Percentiles rank a stretch among this genome's conserved stretches.
Evolutionary conservation across 768 basidiomycete genomes (phyloP).

Genomic region (Podaxis mareebaensis): DNA sequence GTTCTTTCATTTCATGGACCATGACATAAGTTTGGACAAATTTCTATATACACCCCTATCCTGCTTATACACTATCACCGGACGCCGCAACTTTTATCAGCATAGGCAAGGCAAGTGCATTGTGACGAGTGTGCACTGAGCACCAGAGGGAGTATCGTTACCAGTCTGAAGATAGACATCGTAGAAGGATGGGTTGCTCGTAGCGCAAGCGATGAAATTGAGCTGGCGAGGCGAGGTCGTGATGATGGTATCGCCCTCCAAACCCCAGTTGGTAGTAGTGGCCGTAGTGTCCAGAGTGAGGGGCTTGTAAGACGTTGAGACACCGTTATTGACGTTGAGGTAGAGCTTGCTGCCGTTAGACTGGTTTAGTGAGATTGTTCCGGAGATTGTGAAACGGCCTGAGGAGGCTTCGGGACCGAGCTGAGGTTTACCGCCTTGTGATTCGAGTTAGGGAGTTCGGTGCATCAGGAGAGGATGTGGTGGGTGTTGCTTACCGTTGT

Average conservation of each 20-base stretch:
- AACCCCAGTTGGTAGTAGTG: conserved; percentile 53
- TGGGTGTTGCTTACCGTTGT: conserved; percentile 33
- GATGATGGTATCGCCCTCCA: conserved; percentile 63
- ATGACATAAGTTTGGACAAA: too few species aligned
- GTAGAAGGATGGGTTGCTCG: conserved; percentile 40
- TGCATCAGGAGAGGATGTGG: background rate
- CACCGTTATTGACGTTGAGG: conserved; percentile 47
- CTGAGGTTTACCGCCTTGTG: conserved; percentile 44
- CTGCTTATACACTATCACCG: background rate
- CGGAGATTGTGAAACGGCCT: conserved; percentile 50
- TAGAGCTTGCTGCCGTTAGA: conserved; percentile 43
- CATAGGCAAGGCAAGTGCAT: conserved; percentile 48
- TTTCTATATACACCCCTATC: background rate
- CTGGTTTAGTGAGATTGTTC: conserved; percentile 45
- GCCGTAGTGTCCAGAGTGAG: conserved; percentile 47
- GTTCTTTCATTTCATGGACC: too few species aligned
- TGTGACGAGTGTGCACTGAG: conserved; percentile 38
- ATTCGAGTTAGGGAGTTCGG: background rate
- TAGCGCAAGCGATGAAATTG: conserved; percentile 56
- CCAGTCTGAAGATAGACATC: conserved; percentile 51
- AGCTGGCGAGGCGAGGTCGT: conserved; percentile 50
- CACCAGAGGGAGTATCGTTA: conserved; percentile 45
- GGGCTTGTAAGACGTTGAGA: conserved; percentile 48
- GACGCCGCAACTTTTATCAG: conserved; percentile 18
- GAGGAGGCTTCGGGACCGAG: conserved; percentile 54